Percentiles rank a stretch among this genome's conserved stretches.
Conservation (phyloP, 148 eudicot genomes). For the Chenopodium album region DNA sequence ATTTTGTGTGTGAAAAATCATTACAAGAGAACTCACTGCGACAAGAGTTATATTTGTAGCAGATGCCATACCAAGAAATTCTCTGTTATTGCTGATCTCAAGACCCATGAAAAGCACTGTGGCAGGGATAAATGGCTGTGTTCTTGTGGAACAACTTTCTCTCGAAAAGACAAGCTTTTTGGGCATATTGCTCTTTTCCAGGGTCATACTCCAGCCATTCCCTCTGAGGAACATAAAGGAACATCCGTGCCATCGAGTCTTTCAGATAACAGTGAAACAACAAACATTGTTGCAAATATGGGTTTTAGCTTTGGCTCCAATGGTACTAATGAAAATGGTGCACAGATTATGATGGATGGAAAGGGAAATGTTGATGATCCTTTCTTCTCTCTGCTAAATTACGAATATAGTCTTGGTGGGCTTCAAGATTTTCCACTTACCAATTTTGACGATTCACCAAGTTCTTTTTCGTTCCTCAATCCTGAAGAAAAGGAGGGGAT, state of each 20-base stretch:
- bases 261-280: conserved; percentile 42
- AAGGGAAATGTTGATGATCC: conserved; percentile 54
- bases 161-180: conserved; percentile 93
- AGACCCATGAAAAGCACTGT: conserved; percentile 97
- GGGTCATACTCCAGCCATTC: conserved; percentile 94
- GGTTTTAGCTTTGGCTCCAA: conserved; percentile 43
- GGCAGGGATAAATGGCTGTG: conserved; percentile 96
- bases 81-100: conserved; percentile 93
- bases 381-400: conserved; percentile 66
- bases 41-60: conserved; percentile 86
- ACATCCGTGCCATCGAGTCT: conserved; percentile 35
- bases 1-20: conserved; percentile 93
- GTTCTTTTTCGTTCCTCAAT: conserved; percentile 65
- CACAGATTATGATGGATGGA: conserved; percentile 38
- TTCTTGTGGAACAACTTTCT: conserved; percentile 95
- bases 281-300: conserved; percentile 30
- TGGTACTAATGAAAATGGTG: conserved; percentile 23
- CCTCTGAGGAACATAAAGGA: conserved; percentile 63
- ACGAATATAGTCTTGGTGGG: conserved; percentile 53
- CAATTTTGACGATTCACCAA: conserved; percentile 65
- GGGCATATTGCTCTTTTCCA: conserved; percentile 95
- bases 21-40: conserved; percentile 94
- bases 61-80: conserved; percentile 87
- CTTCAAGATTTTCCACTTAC: conserved; percentile 67
- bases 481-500: conserved; percentile 54